Conservation (phyloP, 805 yeast genomes). For the Kuraishia cidri region DNA sequence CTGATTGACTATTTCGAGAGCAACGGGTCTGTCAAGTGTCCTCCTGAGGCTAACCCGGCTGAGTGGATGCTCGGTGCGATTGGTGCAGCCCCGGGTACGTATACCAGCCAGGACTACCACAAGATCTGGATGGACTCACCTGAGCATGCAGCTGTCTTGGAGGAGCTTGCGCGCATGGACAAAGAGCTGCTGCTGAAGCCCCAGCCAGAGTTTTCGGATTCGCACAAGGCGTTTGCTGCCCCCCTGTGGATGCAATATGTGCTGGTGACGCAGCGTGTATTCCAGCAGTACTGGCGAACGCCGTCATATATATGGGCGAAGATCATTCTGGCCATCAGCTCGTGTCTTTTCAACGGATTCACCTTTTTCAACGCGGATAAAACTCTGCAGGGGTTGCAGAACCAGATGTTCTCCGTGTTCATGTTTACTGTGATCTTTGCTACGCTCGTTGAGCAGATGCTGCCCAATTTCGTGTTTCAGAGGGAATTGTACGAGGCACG, state of each 20-base stretch:
- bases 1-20: slow-evolving; percentile 55
- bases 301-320: slow-evolving; percentile 53
- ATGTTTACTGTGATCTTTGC: slow-evolving; percentile 53
- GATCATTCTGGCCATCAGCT: slow-evolving; percentile 37
- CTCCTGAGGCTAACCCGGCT: slow-evolving; percentile 56
- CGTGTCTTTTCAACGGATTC: slow-evolving; percentile 59
- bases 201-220: slow-evolving; percentile 19
- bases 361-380: slow-evolving; percentile 57
- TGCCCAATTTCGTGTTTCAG: slow-evolving; percentile 53
- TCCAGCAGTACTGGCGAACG: slow-evolving; percentile 57
- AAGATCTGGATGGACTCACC: slow-evolving; percentile 71
- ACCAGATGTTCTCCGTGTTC: slow-evolving; percentile 72
- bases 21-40: slow-evolving; percentile 52
- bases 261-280: slow-evolving; percentile 40
- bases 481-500: slow-evolving; percentile 64
- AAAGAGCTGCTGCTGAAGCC: slow-evolving; percentile 35
- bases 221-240: slow-evolving; percentile 33
- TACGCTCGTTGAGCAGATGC: slow-evolving; percentile 51
- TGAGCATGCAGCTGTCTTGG: slow-evolving; percentile 48
- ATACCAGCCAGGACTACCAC: slow-evolving; percentile 62
- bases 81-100: slow-evolving; percentile 69
- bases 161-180: slow-evolving; percentile 59
- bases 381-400: slow-evolving; percentile 64
- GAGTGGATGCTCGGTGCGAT: slow-evolving; percentile 79
- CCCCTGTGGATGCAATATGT: slow-evolving; percentile 28